Evolutionary conservation across 208 protist genomes (phyloP).

Genomic region (Trypanosoma conorhini): DNA sequence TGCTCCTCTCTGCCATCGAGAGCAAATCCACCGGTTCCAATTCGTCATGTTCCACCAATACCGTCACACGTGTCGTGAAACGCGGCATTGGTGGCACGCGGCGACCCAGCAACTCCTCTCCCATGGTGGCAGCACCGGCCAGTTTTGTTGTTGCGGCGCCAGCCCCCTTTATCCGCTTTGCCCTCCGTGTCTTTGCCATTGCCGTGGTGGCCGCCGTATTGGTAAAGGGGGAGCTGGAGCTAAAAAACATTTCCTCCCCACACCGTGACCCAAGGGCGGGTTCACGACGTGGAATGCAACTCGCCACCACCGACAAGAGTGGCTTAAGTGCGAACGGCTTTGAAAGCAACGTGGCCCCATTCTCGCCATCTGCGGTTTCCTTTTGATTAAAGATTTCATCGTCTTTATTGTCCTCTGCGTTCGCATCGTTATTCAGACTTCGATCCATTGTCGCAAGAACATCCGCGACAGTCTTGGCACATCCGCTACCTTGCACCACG

Average conservation of each 20-base stretch:
- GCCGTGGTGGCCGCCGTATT: background rate
- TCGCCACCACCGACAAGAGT: conserved; percentile 73
- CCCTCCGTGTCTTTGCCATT: conserved; percentile 1
- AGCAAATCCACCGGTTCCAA: conserved; percentile 63
- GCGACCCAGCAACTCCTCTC: conserved; percentile 26
- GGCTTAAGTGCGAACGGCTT: conserved; percentile 65
- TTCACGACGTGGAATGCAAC: conserved; percentile 73
- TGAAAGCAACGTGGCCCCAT: conserved; percentile 18
- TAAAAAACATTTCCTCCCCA: conserved; percentile 21
- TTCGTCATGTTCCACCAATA: conserved; percentile 81
- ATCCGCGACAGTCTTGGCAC: conserved; percentile 51
- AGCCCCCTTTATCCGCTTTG: background rate
- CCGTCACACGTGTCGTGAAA: conserved; percentile 70
- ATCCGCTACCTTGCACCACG: conserved; percentile 53
- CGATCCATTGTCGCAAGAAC: conserved; percentile 51
- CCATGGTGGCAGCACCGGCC: background rate
- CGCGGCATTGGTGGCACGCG: conserved; percentile 66
- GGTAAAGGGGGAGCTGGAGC: background rate
- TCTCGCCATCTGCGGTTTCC: background rate
- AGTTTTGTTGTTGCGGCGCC: background rate
- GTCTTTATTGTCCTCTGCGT: background rate
- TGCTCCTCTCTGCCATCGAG: conserved; percentile 62
- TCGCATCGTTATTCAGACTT: conserved; percentile 14
- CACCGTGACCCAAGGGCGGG: conserved; percentile 42
- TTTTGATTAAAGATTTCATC: background rate